Conservation (phyloP, 805 yeast species). For the Lipomyces orientalis region DNA sequence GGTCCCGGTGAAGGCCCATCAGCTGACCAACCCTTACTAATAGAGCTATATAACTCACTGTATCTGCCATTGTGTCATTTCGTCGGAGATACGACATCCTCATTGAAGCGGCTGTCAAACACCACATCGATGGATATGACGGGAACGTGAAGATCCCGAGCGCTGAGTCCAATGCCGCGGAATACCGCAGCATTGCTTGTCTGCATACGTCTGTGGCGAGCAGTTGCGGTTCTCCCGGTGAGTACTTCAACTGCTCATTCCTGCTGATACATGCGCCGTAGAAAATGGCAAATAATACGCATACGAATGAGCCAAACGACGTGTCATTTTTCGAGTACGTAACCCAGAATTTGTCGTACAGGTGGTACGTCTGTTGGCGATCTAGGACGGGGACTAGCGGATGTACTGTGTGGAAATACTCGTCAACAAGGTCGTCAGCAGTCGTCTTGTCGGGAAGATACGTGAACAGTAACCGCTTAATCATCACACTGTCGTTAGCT, state of each 20-base stretch:
- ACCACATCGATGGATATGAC: constrained; percentile 14
- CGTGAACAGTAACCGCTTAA: constrained; percentile 1
- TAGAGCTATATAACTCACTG: constrained; percentile 18
- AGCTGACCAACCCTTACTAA: constrained; percentile 23
- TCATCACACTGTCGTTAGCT: not conserved
- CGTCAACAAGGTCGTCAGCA: constrained; percentile 16
- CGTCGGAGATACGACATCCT: constrained; percentile 17
- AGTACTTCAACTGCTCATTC: constrained; percentile 24
- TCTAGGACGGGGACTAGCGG: constrained; percentile 28
- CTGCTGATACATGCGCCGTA: constrained; percentile 20
- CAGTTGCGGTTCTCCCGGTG: constrained; percentile 5
- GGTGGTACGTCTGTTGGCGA: constrained; percentile 11
- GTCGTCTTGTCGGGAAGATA: constrained; percentile 14
- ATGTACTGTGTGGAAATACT: constrained; percentile 22
- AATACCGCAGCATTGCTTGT: constrained; percentile 8
- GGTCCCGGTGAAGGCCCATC: constrained; percentile 33
- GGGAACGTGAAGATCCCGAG: constrained; percentile 16
- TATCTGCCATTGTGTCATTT: constrained; percentile 7
- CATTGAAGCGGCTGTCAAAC: constrained; percentile 25
- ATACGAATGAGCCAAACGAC: constrained; percentile 10
- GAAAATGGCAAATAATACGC: constrained; percentile 18
- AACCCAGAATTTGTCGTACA: constrained; percentile 24
- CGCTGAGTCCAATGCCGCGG: constrained; percentile 18
- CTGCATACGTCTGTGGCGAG: constrained; percentile 3
- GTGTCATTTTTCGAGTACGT: not conserved